Evolutionary conservation across 2,329 filamentous ascomycete genomes (phyloP).

Genomic region (Ceratocystis variospora): DNA sequence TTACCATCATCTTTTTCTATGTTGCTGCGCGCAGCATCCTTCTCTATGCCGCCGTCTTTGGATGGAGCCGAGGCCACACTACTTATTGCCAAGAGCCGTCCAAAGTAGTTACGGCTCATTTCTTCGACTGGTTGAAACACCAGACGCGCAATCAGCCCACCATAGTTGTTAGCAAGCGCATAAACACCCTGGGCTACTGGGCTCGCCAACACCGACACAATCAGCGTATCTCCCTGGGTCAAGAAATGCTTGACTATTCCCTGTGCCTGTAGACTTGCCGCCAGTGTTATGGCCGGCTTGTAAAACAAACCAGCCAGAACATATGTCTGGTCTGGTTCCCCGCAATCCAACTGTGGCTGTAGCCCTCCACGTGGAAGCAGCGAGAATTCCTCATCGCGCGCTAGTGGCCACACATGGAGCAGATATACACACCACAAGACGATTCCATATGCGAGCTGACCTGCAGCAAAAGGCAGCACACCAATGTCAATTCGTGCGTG

Average conservation of each 20-base stretch:
- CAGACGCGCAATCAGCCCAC: slow-evolving; percentile 72
- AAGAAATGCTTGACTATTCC: slow-evolving; percentile 83
- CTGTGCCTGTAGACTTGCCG: slow-evolving; percentile 73
- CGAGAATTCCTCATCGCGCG: slow-evolving; percentile 50
- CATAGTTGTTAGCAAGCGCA: slow-evolving; percentile 87
- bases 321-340: slow-evolving; percentile 18
- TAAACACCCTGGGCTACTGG: slow-evolving; percentile 80
- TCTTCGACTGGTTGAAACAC: slow-evolving; percentile 94
- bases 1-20: neutral
- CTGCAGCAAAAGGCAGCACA: slow-evolving; percentile 76
- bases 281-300: slow-evolving; percentile 54
- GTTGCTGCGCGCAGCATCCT: neutral
- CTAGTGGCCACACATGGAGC: slow-evolving; percentile 43
- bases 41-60: neutral
- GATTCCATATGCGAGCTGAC: slow-evolving; percentile 64
- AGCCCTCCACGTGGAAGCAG: slow-evolving; percentile 36
- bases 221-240: slow-evolving; percentile 84
- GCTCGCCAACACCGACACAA: slow-evolving; percentile 65
- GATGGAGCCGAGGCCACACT: neutral
- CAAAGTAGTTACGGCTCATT: slow-evolving; percentile 79
- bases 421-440: slow-evolving; percentile 58
- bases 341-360: neutral
- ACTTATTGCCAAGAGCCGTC: slow-evolving; percentile 49
- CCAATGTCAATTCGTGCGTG: slow-evolving; percentile 43
- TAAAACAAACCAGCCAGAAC: slow-evolving; percentile 52